Conservation (phyloP, 1,284 basidiomycete genomes). For the Melampsora americana region DNA sequence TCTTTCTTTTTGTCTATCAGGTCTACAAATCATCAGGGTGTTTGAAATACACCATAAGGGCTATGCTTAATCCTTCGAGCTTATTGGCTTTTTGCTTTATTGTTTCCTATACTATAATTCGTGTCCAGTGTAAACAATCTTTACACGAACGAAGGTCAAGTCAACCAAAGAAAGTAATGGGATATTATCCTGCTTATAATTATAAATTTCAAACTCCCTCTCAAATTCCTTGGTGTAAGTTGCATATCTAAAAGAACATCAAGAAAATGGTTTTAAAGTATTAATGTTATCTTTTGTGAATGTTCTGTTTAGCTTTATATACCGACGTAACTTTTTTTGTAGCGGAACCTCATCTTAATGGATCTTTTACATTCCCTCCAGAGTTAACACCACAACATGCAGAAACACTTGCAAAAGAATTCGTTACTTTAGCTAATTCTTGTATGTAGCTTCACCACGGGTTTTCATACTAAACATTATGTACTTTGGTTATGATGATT, state of each 20-base stretch:
- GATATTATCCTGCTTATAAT: slow-evolving; percentile 38
- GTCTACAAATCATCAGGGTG: too few relatives aligned
- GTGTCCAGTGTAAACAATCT: too few relatives aligned
- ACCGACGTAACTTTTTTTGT: not conserved
- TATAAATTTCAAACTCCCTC: slow-evolving; percentile 18
- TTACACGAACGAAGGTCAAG: too few relatives aligned
- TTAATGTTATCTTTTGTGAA: not conserved
- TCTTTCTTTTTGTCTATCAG: too few relatives aligned
- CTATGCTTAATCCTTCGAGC: too few relatives aligned
- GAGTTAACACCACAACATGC: not conserved
- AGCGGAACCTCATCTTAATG: not conserved
- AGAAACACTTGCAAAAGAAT: slow-evolving; percentile 12
- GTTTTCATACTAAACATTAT: too few relatives aligned
- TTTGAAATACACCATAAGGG: too few relatives aligned
- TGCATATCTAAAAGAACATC: not conserved
- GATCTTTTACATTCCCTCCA: slow-evolving; percentile 1
- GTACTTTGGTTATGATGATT: too few relatives aligned
- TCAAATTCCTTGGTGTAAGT: slow-evolving; percentile 35
- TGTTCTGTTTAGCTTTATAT: not conserved
- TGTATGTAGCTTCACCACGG: not conserved
- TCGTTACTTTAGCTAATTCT: slow-evolving; percentile 14
- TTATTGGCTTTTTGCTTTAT: too few relatives aligned
- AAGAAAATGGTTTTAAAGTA: too few relatives aligned
- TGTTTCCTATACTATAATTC: too few relatives aligned
- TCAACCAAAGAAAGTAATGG: slow-evolving; percentile 20